Evolutionary conservation across 495 filamentous ascomycete species (phyloP).

Genomic region (Halenospora varia): DNA sequence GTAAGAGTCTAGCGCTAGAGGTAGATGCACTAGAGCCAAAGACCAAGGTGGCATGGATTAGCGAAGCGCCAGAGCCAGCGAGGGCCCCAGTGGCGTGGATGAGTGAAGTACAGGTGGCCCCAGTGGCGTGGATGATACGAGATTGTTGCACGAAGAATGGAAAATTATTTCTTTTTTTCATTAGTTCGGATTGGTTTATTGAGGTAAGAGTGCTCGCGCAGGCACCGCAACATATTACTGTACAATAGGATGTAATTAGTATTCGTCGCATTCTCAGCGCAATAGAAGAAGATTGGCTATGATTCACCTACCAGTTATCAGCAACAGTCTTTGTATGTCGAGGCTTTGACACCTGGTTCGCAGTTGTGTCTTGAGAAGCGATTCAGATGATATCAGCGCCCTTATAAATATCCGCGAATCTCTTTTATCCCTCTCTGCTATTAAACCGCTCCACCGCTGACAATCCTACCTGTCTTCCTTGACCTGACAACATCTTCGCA

Average conservation of each 20-base stretch:
- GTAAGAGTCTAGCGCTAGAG: conserved; percentile 19
- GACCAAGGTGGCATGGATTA: conserved; percentile 17
- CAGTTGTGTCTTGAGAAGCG: neutral
- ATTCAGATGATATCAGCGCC: neutral
- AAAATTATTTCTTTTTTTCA: neutral
- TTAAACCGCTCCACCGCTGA: conserved; percentile 7
- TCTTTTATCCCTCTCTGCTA: neutral
- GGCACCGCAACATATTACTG: too few species aligned
- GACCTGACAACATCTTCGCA: conserved; percentile 24
- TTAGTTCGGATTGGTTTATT: neutral
- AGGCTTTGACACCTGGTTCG: too few species aligned
- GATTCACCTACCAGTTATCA: neutral
- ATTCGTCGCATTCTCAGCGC: conserved; percentile 1
- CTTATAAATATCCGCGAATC: neutral
- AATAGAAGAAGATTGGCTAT: neutral
- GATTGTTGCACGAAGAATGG: neutral
- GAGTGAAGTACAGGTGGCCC: neutral
- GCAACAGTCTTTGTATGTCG: neutral
- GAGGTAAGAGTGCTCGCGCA: too few species aligned
- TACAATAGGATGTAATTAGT: neutral
- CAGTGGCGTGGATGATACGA: neutral
- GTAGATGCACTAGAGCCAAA: conserved; percentile 7
- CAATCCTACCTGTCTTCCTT: conserved; percentile 25
- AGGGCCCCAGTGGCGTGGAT: neutral
- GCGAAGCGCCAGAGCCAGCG: conserved; percentile 2